phyloP scores from a whole-genome alignment of 306 rosid genomes.

The Albizia julibrissin region DNA sequence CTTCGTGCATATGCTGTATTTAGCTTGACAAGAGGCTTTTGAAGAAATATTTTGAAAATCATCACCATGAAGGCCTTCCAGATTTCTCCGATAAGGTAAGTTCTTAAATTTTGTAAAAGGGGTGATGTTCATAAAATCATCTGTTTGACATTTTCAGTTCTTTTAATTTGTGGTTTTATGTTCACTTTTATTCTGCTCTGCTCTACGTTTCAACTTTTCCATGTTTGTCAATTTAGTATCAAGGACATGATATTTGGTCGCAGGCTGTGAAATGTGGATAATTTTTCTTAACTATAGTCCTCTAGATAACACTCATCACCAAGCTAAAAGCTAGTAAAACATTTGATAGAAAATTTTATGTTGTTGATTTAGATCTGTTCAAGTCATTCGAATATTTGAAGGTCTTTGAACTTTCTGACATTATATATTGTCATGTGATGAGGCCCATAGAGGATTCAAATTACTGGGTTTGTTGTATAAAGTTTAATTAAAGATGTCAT shows the following conservation, averaged over 20 bases:
- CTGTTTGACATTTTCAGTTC: slow-evolving; percentile 1
- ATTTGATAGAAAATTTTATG: background rate
- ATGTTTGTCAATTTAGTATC: background rate
- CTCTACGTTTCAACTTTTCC: background rate
- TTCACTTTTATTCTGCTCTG: slow-evolving; percentile 12
- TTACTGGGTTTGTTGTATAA: background rate
- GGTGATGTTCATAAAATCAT: background rate
- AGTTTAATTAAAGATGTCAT: background rate
- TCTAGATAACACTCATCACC: background rate
- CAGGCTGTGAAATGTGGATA: background rate
- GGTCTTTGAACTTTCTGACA: background rate
- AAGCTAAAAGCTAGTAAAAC: background rate
- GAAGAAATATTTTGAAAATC: slow-evolving; percentile 62
- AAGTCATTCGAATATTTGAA: background rate
- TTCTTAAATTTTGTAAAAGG: slow-evolving; percentile 16
- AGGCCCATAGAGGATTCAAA: background rate
- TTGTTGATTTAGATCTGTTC: background rate
- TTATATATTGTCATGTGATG: background rate
- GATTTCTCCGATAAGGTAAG: slow-evolving; percentile 82
- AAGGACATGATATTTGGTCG: background rate
- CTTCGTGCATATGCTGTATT: slow-evolving; percentile 32
- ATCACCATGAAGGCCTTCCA: slow-evolving; percentile 64
- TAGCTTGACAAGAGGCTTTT: slow-evolving; percentile 83
- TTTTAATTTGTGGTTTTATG: background rate
- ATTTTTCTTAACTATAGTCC: background rate